phyloP scores from a whole-genome alignment of 305 asterid genomes.

The Ajuga reptans region DNA sequence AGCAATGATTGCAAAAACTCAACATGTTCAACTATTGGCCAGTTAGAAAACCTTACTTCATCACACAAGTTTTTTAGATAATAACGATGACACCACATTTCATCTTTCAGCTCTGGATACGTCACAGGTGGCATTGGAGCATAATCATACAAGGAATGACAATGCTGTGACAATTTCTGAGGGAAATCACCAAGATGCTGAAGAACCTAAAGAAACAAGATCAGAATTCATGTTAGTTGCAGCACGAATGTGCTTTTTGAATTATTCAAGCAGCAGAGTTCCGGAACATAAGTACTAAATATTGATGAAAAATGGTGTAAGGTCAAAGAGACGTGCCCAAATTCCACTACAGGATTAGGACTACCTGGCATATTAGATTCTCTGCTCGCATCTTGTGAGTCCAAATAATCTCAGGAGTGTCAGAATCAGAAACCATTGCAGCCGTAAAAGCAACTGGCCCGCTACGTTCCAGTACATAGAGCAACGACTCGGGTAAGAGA shows the following conservation, averaged over 20 bases:
- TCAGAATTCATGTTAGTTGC: constrained; percentile 24
- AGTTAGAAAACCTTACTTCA: constrained; percentile 90
- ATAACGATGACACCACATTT: constrained; percentile 99
- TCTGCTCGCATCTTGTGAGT: constrained; percentile 99
- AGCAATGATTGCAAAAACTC: constrained; percentile 95
- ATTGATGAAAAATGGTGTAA: background rate
- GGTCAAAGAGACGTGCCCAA: background rate
- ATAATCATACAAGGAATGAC: constrained; percentile 87
- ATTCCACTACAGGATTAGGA: constrained; percentile 12
- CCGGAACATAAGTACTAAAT: background rate
- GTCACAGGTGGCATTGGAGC: constrained; percentile 99
- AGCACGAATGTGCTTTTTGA: constrained; percentile 7
- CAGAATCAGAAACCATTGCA: constrained; percentile 98
- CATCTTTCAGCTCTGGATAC: constrained; percentile 91
- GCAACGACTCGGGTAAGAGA: constrained; percentile 93
- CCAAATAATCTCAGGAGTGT: constrained; percentile 99
- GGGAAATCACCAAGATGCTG: constrained; percentile 99
- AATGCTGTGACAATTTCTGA: constrained; percentile 91
- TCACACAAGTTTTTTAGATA: constrained; percentile 90
- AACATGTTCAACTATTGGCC: constrained; percentile 99
- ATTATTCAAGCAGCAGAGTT: constrained; percentile 9
- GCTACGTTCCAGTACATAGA: constrained; percentile 93
- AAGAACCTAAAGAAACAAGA: constrained; percentile 57
- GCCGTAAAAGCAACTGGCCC: constrained; percentile 93
- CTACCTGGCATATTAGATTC: constrained; percentile 86